Base-by-base conservation (phyloP, 768 basidiomycete species). In the Leccinum longicurvipes region DNA sequence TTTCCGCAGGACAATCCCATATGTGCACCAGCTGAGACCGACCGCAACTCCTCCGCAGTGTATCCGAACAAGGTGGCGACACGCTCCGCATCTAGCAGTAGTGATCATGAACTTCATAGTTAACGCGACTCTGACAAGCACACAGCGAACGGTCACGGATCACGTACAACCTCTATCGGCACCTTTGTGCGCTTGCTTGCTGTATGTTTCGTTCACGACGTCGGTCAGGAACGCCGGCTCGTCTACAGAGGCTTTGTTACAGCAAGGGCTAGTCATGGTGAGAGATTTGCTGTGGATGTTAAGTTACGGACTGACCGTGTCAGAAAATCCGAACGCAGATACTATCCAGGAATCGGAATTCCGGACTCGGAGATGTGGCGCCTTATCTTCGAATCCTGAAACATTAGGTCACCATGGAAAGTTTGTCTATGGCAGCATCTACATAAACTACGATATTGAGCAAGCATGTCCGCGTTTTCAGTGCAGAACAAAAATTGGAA, bases 1-100 rank as follows among this genome's bases (percentile, higher is more conserved):
- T 79, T 83, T 23, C 82, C 83, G 60, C 83, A 84, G 45, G 79
- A 73, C 19, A 82, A 61, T 15, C 82, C 82, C 65, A 83, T 69
- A 53, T 82, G 69, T 1, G 82, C 67, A 10, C 73, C 72, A 3
- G 61, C 66, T 11, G 82, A 79, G 29, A 82, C 65, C 3, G 75
- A 65, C 9, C 66, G 60, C 4, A 83, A 70, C 31, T 82, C 69
- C 24, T 76, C 76, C 15, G 56, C 36, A 0, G 75, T 75, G 55
- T 82, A 83, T 32, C 83, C 83, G 51, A 82, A 79, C 1, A 77
- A 65, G 14, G 51, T 63, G n/a, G 63, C 63, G 8, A 64, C 57
- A 4, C 51, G 64, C 1, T 53, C 46, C 6, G 58, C 54, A 47
- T 63, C 63, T 65, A 48, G 10, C 1, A 19, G 36, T 2, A 39